Conservation (phyloP, 75 land plant genomes). For the Ceratopteris richardii region DNA sequence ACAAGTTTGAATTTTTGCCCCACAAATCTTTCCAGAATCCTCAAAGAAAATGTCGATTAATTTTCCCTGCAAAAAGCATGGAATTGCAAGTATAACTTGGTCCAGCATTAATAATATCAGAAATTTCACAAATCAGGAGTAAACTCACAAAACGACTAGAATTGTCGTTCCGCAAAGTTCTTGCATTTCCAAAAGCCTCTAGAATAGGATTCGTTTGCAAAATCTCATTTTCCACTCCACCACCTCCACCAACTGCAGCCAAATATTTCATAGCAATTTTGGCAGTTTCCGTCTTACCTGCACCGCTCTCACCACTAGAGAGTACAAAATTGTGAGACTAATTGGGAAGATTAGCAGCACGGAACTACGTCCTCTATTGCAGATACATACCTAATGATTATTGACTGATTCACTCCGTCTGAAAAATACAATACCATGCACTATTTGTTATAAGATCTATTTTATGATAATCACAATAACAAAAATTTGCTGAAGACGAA, state of each 20-base stretch:
- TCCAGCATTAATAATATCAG: no score
- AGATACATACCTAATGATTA: conserved; percentile 65
- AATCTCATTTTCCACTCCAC: conserved; percentile 69
- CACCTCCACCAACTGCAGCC: conserved; percentile 83
- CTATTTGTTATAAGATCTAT: no score
- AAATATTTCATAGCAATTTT: conserved; percentile 91
- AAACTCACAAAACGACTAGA: conserved; percentile 92
- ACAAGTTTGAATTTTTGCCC: conserved; percentile 93
- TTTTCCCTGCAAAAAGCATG: conserved; percentile 85
- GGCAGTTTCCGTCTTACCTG: conserved; percentile 98
- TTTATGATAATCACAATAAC: no score
- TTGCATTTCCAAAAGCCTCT: conserved; percentile 99
- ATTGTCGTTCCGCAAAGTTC: conserved; percentile 84
- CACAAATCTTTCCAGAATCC: conserved; percentile 61
- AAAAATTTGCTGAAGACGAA: no score
- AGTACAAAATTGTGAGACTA: background rate
- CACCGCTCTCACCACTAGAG: conserved; percentile 95
- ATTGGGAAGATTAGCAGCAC: no score
- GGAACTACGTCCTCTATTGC: no score
- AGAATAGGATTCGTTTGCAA: conserved; percentile 69
- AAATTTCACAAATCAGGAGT: no score
- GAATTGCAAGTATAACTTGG: no score
- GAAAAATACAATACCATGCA: conserved; percentile 15
- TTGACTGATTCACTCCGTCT: conserved; percentile 76
- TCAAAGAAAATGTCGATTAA: conserved; percentile 84